Percentiles rank a stretch among this genome's conserved stretches.
Evolutionary conservation across 352 stramenopile genomes (phyloP).

Genomic region (Pilasporangium apinafurcum): DNA sequence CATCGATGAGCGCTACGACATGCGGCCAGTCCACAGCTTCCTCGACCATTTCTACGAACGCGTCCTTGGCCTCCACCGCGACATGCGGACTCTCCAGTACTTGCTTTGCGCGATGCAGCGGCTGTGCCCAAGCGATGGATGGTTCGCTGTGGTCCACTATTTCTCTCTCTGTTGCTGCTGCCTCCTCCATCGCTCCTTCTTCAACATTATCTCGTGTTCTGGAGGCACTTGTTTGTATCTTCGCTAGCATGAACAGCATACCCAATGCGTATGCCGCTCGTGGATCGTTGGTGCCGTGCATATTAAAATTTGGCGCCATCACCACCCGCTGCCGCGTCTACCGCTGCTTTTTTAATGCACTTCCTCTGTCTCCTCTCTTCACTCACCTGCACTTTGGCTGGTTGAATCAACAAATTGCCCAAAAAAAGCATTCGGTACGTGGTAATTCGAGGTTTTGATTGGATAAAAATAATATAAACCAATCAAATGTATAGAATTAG

Average conservation of each 20-base stretch:
- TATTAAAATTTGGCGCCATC: constrained; percentile 9
- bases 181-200: neutral
- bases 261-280: constrained; percentile 27
- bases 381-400: too few relatives aligned
- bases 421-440: too few relatives aligned
- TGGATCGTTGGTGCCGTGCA: constrained; percentile 5
- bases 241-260: constrained; percentile 17
- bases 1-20: constrained; percentile 3
- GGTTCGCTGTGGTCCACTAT: neutral
- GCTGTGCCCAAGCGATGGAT: neutral
- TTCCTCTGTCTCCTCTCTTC: too few relatives aligned
- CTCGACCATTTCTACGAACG: constrained; percentile 9
- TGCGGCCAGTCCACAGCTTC: constrained; percentile 5
- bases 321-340: too few relatives aligned
- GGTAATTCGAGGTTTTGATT: too few relatives aligned
- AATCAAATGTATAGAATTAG: too few relatives aligned
- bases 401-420: too few relatives aligned
- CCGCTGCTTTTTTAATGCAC: too few relatives aligned
- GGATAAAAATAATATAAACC: too few relatives aligned
- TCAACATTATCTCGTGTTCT: too few relatives aligned
- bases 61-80: constrained; percentile 2
- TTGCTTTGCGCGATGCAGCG: constrained; percentile 6
- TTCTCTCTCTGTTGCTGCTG: neutral
- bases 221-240: neutral
- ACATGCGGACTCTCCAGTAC: constrained; percentile 9